Percentiles rank a stretch among this genome's conserved stretches.
phyloP scores from a whole-genome alignment of 2,329 filamentous ascomycete genomes.

The Verticillium albo-atrum region DNA sequence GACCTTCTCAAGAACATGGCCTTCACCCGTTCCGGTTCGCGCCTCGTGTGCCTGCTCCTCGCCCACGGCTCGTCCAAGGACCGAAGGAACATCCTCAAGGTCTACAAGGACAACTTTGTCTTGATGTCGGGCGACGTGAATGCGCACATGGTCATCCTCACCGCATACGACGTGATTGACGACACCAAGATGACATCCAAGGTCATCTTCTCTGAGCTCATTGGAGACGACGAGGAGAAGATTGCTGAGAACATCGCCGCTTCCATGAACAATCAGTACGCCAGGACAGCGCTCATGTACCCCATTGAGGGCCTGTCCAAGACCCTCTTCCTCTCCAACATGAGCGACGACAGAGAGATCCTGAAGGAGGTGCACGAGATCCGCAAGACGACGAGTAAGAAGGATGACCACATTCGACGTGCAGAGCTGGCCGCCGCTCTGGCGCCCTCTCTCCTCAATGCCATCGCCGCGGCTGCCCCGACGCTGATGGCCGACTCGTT shows the following conservation, averaged over 20 bases:
- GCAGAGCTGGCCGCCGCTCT: constrained; percentile 71
- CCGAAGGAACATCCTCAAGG: constrained; percentile 80
- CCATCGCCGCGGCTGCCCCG: constrained; percentile 63
- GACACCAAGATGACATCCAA: constrained; percentile 88
- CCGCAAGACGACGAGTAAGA: constrained; percentile 84
- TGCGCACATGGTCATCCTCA: constrained; percentile 76
- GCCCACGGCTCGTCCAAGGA: constrained; percentile 89
- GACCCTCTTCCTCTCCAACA: constrained; percentile 55
- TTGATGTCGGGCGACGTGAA: constrained; percentile 76
- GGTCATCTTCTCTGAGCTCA: constrained; percentile 79
- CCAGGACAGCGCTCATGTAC: constrained; percentile 69
- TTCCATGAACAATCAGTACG: constrained; percentile 61
- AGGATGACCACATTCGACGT: constrained; percentile 72
- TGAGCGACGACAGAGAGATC: constrained; percentile 63
- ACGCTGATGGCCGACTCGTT: constrained; percentile 72
- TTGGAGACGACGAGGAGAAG: constrained; percentile 65
- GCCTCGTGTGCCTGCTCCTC: constrained; percentile 74
- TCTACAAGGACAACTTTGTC: constrained; percentile 85
- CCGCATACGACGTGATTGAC: constrained; percentile 87
- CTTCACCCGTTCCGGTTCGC: constrained; percentile 85
- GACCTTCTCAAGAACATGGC: constrained; percentile 93
- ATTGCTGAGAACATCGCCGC: constrained; percentile 61
- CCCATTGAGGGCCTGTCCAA: constrained; percentile 68
- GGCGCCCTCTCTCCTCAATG: constrained; percentile 69
- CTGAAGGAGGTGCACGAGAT: constrained; percentile 75